Evolutionary conservation across 306 rosid species (phyloP).

Genomic region (Vigna nakashimae): DNA sequence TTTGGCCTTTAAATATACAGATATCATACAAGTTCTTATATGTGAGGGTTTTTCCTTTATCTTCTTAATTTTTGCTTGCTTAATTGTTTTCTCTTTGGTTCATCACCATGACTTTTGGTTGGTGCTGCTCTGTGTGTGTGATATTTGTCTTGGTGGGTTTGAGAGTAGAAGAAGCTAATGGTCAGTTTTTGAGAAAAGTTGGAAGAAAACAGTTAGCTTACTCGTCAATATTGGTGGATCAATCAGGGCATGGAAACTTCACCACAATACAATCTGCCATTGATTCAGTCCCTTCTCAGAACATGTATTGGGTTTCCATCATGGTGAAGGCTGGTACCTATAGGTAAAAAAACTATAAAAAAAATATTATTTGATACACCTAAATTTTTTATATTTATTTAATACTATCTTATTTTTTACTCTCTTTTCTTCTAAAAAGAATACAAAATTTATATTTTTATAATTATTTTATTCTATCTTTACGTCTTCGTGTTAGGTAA

Average conservation of each 20-base stretch:
- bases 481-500: too few relatives aligned
- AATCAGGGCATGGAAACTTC: conserved; percentile 58
- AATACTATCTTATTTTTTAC: too few relatives aligned
- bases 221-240: conserved; percentile 53
- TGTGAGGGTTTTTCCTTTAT: background rate
- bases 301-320: conserved; percentile 65
- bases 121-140: conserved; percentile 30
- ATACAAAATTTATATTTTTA: too few relatives aligned
- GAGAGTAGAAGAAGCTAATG: conserved; percentile 35
- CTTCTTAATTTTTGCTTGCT: background rate
- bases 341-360: conserved; percentile 41
- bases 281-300: conserved; percentile 65
- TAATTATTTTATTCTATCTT: too few relatives aligned
- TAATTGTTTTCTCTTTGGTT: background rate
- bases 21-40: background rate
- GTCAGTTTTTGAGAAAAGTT: conserved; percentile 37
- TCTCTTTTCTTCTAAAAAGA: too few relatives aligned
- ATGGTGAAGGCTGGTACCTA: conserved; percentile 65
- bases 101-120: conserved; percentile 38
- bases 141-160: conserved; percentile 31
- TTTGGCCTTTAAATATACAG: conserved; percentile 28
- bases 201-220: conserved; percentile 43
- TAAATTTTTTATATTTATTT: too few relatives aligned
- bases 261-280: conserved; percentile 76
- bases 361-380: too few relatives aligned